These are phyloP conservation scores for Intubia oerlemansii DNA, from an alignment of 2,329 filamentous ascomycete genomes.

Conservation along the genomic window DNA sequence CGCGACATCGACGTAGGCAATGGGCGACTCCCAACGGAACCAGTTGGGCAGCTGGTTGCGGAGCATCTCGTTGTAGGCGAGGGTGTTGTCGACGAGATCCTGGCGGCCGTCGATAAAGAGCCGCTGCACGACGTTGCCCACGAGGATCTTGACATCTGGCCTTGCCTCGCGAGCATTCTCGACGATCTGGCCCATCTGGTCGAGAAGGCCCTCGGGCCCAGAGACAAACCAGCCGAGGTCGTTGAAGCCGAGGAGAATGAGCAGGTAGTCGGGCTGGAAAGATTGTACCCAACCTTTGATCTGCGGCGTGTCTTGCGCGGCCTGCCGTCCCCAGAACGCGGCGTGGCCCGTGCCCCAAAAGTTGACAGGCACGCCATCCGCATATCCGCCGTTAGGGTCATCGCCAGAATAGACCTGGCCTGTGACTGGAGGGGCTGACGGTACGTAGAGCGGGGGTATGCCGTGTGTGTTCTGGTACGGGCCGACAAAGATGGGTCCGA, in stretches of 20 bases:
- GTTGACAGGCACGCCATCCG: no score
- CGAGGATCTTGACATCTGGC: constrained; percentile 5
- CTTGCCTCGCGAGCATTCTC: constrained; percentile 10
- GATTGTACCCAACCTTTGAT: no score
- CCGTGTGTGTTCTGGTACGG: no score
- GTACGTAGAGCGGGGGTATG: no score
- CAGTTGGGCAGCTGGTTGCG: constrained; percentile 7
- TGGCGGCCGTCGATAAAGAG: constrained; percentile 6
- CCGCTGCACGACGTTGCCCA: constrained; percentile 9
- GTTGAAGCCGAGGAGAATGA: constrained; percentile 11
- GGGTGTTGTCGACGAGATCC: constrained; percentile 5
- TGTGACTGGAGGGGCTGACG: no score
- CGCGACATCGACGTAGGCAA: constrained; percentile 12
- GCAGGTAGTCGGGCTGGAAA: no score
- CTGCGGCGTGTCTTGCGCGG: no score
- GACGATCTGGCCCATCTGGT: constrained; percentile 8
- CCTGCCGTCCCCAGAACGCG: no score
- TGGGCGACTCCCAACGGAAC: constrained; percentile 9
- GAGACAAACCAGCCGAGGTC: constrained; percentile 9
- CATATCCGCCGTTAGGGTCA: no score
- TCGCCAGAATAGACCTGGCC: no score
- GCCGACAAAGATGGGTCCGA: no score
- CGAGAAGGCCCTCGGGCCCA: constrained; percentile 6
- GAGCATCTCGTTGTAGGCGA: constrained; percentile 8
- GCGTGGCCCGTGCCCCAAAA: no score